A percentile compares a stretch with the other conserved stretches of the same genome.
Evolutionary conservation across 2,329 filamentous ascomycete genomes (phyloP).

Genomic region (Scedosporium aurantiacum): DNA sequence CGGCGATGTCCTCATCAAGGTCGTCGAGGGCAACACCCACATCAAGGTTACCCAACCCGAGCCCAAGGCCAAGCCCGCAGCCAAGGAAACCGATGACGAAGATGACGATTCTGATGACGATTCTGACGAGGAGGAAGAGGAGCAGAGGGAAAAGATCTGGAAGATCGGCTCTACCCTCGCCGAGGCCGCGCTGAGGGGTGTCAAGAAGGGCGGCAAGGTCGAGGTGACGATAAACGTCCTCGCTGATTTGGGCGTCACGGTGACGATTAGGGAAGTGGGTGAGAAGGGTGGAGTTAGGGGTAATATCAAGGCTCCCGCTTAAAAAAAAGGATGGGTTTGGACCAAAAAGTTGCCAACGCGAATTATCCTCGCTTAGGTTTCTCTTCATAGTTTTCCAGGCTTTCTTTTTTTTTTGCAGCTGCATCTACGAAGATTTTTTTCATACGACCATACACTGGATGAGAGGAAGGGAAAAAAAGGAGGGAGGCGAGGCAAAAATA

Average conservation of each 20-base stretch:
- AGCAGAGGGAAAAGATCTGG: conserved; percentile 83
- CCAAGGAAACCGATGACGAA: conserved; percentile 49
- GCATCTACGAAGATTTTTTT: background rate
- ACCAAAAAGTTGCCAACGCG: background rate
- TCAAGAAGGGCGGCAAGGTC: conserved; percentile 83
- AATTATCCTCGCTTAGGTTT: background rate
- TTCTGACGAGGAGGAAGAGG: conserved; percentile 66
- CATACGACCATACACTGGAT: background rate
- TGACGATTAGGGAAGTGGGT: conserved; percentile 77
- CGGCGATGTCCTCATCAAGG: conserved; percentile 77
- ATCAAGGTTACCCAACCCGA: conserved; percentile 90
- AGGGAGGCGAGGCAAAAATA: background rate
- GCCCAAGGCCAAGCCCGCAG: conserved; percentile 62
- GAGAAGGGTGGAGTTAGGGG: conserved; percentile 76
- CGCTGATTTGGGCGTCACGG: conserved; percentile 65
- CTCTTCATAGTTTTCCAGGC: background rate
- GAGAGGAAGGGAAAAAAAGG: background rate
- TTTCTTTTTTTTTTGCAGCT: background rate
- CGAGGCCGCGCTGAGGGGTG: conserved; percentile 70
- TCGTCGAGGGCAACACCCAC: conserved; percentile 79
- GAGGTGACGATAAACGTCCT: conserved; percentile 87
- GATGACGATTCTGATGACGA: conserved; percentile 55
- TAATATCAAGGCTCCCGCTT: conserved; percentile 22
- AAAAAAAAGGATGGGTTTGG: conserved; percentile 1
- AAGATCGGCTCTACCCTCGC: conserved; percentile 75